These are phyloP conservation scores for Candida xyloterini DNA, from an alignment of 805 yeast genomes.

Conservation along the genomic window DNA sequence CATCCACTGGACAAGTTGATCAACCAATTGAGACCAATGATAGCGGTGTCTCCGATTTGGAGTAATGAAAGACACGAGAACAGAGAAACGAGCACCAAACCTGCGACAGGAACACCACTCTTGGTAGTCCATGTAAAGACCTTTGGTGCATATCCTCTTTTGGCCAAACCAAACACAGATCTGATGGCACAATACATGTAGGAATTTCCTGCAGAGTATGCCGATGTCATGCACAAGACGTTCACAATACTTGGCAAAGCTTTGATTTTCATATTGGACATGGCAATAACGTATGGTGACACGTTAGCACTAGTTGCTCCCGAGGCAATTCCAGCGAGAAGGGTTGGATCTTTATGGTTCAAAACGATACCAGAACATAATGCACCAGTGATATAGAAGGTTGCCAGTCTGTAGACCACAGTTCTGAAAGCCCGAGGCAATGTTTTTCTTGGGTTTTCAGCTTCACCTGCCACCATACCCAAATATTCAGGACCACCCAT, in stretches of 20 bases:
- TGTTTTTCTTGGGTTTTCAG: slow-evolving; percentile 51
- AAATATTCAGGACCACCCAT: slow-evolving; percentile 82
- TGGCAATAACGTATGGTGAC: slow-evolving; percentile 81
- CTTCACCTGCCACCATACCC: slow-evolving; percentile 85
- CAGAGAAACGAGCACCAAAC: slow-evolving; percentile 33
- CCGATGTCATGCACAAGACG: slow-evolving; percentile 68
- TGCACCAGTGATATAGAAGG: slow-evolving; percentile 71
- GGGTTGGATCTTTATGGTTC: slow-evolving; percentile 61
- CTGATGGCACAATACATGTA: slow-evolving; percentile 70
- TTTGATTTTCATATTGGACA: slow-evolving; percentile 63
- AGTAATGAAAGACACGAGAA: slow-evolving; percentile 31
- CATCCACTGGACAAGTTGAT: slow-evolving; percentile 31
- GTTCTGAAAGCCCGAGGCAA: slow-evolving; percentile 78
- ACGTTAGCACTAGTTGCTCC: slow-evolving; percentile 75
- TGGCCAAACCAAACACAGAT: slow-evolving; percentile 65
- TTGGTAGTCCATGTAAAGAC: slow-evolving; percentile 59
- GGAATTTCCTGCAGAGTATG: slow-evolving; percentile 83
- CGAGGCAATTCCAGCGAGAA: slow-evolving; percentile 54
- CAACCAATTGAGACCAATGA: slow-evolving; percentile 32
- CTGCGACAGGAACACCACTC: slow-evolving; percentile 52
- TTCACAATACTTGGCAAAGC: slow-evolving; percentile 77
- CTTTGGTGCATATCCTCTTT: slow-evolving; percentile 70
- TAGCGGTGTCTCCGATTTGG: slow-evolving; percentile 35
- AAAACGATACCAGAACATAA: slow-evolving; percentile 76
- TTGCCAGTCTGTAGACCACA: slow-evolving; percentile 63